phyloP scores from a whole-genome alignment of 2,329 filamentous ascomycete genomes.

The Penicillium freii region DNA sequence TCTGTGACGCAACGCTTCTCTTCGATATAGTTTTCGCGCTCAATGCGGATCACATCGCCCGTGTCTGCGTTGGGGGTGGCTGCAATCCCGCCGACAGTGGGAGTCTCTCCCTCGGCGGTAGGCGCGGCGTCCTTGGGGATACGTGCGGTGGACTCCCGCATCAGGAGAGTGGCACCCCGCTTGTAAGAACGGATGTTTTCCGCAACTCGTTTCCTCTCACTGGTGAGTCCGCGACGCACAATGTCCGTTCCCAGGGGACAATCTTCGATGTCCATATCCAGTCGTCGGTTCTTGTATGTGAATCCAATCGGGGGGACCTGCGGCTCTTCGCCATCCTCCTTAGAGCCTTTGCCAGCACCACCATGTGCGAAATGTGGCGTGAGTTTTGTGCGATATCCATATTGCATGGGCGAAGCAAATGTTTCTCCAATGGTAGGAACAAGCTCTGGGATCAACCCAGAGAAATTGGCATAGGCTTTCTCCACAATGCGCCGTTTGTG shows the following conservation, averaged over 20 bases:
- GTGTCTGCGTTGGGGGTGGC: conserved; percentile 32
- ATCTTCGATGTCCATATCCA: conserved; percentile 91
- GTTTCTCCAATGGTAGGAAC: conserved; percentile 78
- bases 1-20: conserved; percentile 88
- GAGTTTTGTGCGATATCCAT: conserved; percentile 92
- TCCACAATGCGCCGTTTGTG: conserved; percentile 85
- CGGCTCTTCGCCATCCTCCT: conserved; percentile 49
- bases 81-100: conserved; percentile 24
- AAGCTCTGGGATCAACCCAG: conserved; percentile 70
- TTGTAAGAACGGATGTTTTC: conserved; percentile 69
- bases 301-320: conserved; percentile 84
- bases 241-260: conserved; percentile 91
- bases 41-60: conserved; percentile 53
- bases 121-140: conserved; percentile 32
- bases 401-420: conserved; percentile 84
- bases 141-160: conserved; percentile 80
- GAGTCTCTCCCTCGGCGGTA: conserved; percentile 14
- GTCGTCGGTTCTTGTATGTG: conserved; percentile 76
- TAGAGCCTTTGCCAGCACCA: conserved; percentile 49
- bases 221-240: conserved; percentile 73
- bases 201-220: conserved; percentile 73
- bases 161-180: conserved; percentile 80
- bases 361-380: conserved; percentile 92
- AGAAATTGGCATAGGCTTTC: conserved; percentile 90
- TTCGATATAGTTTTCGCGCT: conserved; percentile 64